Conservation (phyloP, 164 flowering plant genomes). For the Stephania japonica region DNA sequence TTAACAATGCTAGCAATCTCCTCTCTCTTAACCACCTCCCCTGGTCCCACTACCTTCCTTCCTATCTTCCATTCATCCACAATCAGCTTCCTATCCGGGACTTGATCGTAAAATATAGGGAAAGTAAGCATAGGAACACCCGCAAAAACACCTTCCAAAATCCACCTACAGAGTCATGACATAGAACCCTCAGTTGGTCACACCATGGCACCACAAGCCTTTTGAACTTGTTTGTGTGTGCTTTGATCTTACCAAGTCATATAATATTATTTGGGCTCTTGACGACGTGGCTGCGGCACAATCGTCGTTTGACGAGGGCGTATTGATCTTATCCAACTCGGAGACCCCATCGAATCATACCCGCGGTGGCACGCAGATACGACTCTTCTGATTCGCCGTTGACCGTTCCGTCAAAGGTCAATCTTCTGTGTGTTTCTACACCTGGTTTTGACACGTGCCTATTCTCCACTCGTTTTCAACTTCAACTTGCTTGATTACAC, state of each 20-base stretch:
- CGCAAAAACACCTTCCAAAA: slow-evolving; percentile 50
- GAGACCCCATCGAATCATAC: no score
- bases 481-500: background rate
- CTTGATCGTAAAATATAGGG: slow-evolving; percentile 49
- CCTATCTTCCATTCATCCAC: slow-evolving; percentile 66
- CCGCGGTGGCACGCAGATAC: no score
- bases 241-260: no score
- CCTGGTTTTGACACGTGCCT: background rate
- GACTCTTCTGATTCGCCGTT: no score
- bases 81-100: slow-evolving; percentile 28
- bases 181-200: slow-evolving; percentile 54
- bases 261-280: no score
- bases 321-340: no score
- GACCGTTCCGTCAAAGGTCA: background rate
- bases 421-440: background rate
- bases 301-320: no score
- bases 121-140: slow-evolving; percentile 58
- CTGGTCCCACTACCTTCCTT: slow-evolving; percentile 21
- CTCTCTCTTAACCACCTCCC: slow-evolving; percentile 26
- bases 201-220: slow-evolving; percentile 55
- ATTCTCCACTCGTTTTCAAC: background rate
- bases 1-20: slow-evolving; percentile 23
- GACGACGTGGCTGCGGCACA: no score
- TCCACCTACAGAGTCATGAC: slow-evolving; percentile 56
- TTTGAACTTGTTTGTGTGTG: slow-evolving; percentile 16